Conservation (phyloP, 2,329 filamentous ascomycete genomes). For the Monosporascus sp. region DNA sequence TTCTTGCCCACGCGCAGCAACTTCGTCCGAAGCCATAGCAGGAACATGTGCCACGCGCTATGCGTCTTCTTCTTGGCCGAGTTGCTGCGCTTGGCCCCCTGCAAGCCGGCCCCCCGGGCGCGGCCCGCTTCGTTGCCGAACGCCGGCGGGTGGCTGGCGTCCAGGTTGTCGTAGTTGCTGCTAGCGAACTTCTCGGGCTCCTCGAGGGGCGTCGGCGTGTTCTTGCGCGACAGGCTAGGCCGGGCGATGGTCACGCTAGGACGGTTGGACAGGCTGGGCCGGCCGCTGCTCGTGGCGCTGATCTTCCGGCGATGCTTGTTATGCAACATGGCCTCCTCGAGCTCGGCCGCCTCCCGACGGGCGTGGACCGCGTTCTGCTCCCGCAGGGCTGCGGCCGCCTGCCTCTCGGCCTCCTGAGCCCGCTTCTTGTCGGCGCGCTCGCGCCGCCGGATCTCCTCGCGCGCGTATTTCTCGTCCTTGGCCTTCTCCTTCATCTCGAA, state of each 20-base stretch:
- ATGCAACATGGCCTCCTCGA: constrained; percentile 25
- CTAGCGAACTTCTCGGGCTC: constrained; percentile 42
- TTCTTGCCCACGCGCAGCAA: constrained; percentile 37
- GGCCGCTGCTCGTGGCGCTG: constrained; percentile 24
- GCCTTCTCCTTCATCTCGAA: constrained; percentile 57
- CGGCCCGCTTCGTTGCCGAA: constrained; percentile 26
- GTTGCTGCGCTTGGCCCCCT: constrained; percentile 35
- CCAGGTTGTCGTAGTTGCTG: constrained; percentile 41
- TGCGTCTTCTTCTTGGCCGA: constrained; percentile 56
- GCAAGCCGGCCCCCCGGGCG: constrained; percentile 40
- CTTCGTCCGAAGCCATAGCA: constrained; percentile 60
- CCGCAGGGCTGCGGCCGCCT: constrained; percentile 39
- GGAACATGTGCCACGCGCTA: constrained; percentile 57
- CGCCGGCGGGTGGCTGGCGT: constrained; percentile 21
- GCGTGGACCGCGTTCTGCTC: constrained; percentile 37
- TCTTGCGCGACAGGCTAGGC: constrained; percentile 22
- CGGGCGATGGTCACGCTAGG: constrained; percentile 20
- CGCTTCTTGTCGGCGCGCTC: constrained; percentile 56
- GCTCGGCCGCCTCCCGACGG: constrained; percentile 31
- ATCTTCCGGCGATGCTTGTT: constrained; percentile 26
- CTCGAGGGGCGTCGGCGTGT: constrained; percentile 11
- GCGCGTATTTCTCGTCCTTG: constrained; percentile 59
- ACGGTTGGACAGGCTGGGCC: constrained; percentile 21
- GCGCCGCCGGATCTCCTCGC: constrained; percentile 51
- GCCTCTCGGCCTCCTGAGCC: constrained; percentile 45